Conservation (phyloP, 345 rosid genomes). For the Bruguiera sexangula region DNA sequence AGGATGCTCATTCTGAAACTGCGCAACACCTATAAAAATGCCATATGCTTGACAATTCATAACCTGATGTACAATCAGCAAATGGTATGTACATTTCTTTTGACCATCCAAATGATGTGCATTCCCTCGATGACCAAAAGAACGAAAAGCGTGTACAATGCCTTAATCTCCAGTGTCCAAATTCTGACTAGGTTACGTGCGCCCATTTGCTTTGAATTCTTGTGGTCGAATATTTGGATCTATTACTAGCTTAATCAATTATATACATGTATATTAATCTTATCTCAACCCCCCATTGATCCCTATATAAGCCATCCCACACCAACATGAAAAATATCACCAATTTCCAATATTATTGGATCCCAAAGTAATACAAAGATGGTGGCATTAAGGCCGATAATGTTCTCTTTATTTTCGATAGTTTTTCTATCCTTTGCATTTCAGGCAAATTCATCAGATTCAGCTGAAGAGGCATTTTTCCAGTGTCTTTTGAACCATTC, state of each 20-base stretch:
- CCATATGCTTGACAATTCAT: too few relatives aligned
- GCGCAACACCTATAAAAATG: too few relatives aligned
- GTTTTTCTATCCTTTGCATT: background rate
- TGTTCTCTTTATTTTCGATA: background rate
- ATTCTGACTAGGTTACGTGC: background rate
- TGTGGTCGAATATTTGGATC: background rate
- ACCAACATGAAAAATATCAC: background rate
- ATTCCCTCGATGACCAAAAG: too few relatives aligned
- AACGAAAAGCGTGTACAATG: background rate
- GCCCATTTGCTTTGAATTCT: background rate
- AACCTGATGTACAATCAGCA: too few relatives aligned
- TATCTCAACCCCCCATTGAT: background rate
- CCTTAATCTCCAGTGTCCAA: background rate
- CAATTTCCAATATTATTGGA: background rate
- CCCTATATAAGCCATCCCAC: background rate
- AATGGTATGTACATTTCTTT: too few relatives aligned
- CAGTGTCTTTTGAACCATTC: conserved; percentile 18
- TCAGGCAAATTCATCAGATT: background rate
- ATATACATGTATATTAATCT: background rate
- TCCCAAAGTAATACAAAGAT: background rate
- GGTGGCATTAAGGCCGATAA: background rate
- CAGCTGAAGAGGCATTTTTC: conserved; percentile 6
- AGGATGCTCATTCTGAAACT: too few relatives aligned
- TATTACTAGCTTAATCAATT: background rate
- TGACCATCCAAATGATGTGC: too few relatives aligned